phyloP scores from a whole-genome alignment of 495 filamentous ascomycete genomes.

The Penicillium bialowiezense region DNA sequence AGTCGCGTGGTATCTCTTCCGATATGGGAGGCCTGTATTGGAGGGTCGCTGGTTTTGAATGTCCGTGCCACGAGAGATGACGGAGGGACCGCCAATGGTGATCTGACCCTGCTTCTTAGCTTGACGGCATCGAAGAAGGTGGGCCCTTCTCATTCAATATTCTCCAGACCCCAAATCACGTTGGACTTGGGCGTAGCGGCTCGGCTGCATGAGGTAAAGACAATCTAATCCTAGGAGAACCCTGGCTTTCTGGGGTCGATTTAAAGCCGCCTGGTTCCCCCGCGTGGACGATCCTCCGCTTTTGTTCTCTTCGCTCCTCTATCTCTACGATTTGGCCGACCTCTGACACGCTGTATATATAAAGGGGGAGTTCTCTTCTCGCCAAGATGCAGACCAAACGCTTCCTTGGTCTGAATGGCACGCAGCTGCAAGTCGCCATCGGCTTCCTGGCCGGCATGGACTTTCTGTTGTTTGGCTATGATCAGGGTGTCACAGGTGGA shows the following conservation, averaged over 20 bases:
- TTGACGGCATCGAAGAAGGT: background rate
- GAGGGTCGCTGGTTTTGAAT: background rate
- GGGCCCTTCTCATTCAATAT: slow-evolving; percentile 1
- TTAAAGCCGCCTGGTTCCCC: no score
- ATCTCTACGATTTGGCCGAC: background rate
- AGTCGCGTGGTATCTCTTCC: no score
- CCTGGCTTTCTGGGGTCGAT: no score
- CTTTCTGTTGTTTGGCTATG: slow-evolving; percentile 62
- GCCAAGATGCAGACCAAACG: slow-evolving; percentile 25
- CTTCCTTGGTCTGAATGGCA: slow-evolving; percentile 67
- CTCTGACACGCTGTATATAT: slow-evolving; percentile 4
- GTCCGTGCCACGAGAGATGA: slow-evolving; percentile 3
- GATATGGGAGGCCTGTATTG: background rate
- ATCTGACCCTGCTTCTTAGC: background rate
- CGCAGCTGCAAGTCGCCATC: slow-evolving; percentile 63
- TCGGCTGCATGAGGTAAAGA: slow-evolving; percentile 14
- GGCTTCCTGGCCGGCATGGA: slow-evolving; percentile 67
- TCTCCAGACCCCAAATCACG: slow-evolving; percentile 8
- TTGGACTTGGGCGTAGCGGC: slow-evolving; percentile 3
- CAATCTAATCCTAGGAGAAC: slow-evolving; percentile 6
- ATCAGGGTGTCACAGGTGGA: slow-evolving; percentile 60
- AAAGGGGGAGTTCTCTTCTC: background rate
- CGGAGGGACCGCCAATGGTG: background rate
- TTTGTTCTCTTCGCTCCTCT: slow-evolving; percentile 1
- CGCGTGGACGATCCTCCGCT: slow-evolving; percentile 9